A percentile compares a stretch with the other conserved stretches of the same genome.
Conservation (phyloP, 2,329 filamentous ascomycete species). For the Epichloe gansuensis region DNA sequence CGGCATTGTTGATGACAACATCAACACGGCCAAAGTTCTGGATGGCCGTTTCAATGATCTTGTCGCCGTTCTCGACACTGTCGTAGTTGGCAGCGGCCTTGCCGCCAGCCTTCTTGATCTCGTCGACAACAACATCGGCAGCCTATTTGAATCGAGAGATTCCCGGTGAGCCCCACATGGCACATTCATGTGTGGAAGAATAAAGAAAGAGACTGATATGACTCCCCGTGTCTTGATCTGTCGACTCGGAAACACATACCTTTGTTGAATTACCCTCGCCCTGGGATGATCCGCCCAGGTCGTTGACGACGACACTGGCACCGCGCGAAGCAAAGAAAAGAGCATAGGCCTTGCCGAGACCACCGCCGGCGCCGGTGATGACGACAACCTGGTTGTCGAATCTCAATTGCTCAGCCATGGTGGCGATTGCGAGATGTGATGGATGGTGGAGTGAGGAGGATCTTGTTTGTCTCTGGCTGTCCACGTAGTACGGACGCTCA, state of each 20-base stretch:
- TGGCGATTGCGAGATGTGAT: conserved; percentile 14
- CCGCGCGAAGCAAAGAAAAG: conserved; percentile 85
- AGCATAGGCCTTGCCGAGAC: conserved; percentile 70
- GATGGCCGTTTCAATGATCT: conserved; percentile 84
- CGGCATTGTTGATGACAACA: conserved; percentile 93
- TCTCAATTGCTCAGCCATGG: conserved; percentile 56
- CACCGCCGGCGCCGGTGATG: conserved; percentile 69
- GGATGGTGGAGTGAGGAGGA: neutral
- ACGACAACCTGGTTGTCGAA: conserved; percentile 78
- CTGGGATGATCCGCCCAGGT: conserved; percentile 84
- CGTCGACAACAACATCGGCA: conserved; percentile 69
- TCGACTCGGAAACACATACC: conserved; percentile 33
- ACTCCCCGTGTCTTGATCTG: neutral
- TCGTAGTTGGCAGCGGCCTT: conserved; percentile 98
- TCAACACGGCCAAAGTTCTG: conserved; percentile 76
- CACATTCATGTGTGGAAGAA: neutral
- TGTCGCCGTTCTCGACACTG: conserved; percentile 82
- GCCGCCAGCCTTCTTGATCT: conserved; percentile 78
- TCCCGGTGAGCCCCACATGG: neutral
- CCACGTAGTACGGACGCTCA: neutral
- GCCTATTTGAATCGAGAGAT: conserved; percentile 36
- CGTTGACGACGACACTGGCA: conserved; percentile 92
- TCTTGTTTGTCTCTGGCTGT: neutral
- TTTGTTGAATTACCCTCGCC: conserved; percentile 80
- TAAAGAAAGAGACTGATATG: neutral